A percentile compares a stretch with the other conserved stretches of the same genome.
phyloP scores from a whole-genome alignment of 2,329 filamentous ascomycete species.

The Cryphonectria nitschkei region DNA sequence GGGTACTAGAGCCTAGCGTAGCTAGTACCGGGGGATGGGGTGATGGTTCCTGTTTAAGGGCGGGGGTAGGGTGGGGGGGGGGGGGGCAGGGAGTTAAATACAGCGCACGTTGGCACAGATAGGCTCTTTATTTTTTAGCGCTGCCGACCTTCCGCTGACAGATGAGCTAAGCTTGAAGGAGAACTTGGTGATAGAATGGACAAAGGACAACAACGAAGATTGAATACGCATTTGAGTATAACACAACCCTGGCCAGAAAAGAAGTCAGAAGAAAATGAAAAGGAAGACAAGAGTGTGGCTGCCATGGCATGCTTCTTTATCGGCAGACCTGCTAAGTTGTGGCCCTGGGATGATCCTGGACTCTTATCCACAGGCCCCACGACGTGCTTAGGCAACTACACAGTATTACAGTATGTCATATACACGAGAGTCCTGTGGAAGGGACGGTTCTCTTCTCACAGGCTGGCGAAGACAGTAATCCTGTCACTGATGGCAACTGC shows the following conservation, averaged over 20 bases:
- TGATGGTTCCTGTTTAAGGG: not conserved
- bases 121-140: constrained; percentile 11
- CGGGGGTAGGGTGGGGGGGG: not conserved
- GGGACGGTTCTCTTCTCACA: not conserved
- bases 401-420: not conserved
- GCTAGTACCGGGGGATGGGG: not conserved
- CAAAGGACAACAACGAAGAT: not conserved
- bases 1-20: not conserved
- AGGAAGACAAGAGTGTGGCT: not conserved
- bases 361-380: not conserved
- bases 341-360: not conserved
- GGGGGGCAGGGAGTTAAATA: not conserved
- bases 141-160: not conserved
- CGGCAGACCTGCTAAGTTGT: not conserved
- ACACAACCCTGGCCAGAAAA: too few relatives aligned
- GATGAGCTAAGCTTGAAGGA: not conserved
- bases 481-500: not conserved
- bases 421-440: not conserved
- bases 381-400: not conserved
- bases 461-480: not conserved
- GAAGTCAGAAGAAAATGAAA: not conserved
- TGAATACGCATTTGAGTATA: not conserved
- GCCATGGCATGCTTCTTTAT: not conserved
- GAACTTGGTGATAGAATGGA: too few relatives aligned
- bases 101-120: not conserved